Evolutionary conservation across 495 filamentous ascomycete species (phyloP), one percentile per base, ranked within the genome.

Genomic region (Penicillium parvum): DNA sequence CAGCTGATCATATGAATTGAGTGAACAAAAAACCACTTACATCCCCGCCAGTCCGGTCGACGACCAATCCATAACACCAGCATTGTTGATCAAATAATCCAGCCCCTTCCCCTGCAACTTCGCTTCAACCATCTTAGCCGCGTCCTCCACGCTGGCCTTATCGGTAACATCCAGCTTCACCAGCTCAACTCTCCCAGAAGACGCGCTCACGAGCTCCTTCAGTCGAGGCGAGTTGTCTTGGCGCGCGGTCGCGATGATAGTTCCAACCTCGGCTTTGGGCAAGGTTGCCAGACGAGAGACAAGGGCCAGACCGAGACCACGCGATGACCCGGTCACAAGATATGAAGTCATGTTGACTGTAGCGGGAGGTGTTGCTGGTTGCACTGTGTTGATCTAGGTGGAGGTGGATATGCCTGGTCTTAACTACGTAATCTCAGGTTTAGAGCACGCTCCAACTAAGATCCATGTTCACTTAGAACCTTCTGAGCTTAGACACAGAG

Each of bases 21-120:
- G n/a, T n/a, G n/a, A n/a, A n/a, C n/a, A n/a, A n/a, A n/a, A n/a
- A n/a, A n/a, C n/a, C n/a, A 36, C 42, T 43, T 58, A 73, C 69
- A 71, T 70, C 18, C 44, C 42, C 33, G 56, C 54, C 11, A 67
- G 34, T 8, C 61, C 60, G 5, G 37, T 51, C 6, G 39, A 32
- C 1, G 53, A 47, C 19, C 54, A 40, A 52, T 52, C 43, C 33
- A 43, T 40, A 7, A 58, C 42, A 3, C 70, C 76, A 1, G 65
- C 74, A 43, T 79, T 77, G 43, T 76, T 75, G 28, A 81, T 69
- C 16, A 82, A 49, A 25, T 72, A 61, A 45, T 81, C 77, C 0
- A 80, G 61, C 0, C 53, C 61, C 35, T 70, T 69, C 11, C 62
- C 66, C 5, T 60, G 62, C 17, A 74, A 60, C 7, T 55, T 49